These are phyloP conservation scores for Neopestalotiopsis rosae DNA, from an alignment of 2,329 filamentous ascomycete genomes.

Conservation along the genomic window DNA sequence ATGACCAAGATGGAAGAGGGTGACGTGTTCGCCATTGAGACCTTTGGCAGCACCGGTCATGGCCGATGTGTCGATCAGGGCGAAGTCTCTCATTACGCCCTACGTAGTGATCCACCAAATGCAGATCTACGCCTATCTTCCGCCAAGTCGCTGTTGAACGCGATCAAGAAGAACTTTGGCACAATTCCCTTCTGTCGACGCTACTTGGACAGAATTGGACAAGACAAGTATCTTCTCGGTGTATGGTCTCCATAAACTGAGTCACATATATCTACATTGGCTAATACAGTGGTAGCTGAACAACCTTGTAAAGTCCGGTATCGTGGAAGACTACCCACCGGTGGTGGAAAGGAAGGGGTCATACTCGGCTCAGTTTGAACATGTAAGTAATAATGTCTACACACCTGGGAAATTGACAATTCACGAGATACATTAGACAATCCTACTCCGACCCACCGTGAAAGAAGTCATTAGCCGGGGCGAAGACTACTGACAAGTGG, in stretches of 20 bases:
- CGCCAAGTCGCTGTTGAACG: conserved; percentile 82
- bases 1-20: conserved; percentile 98
- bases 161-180: conserved; percentile 96
- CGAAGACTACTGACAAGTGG: conserved; percentile 72
- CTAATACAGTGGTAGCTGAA: conserved; percentile 67
- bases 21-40: conserved; percentile 96
- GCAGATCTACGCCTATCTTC: conserved; percentile 79
- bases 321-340: conserved; percentile 90
- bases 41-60: conserved; percentile 91
- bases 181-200: conserved; percentile 89
- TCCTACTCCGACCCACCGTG: conserved; percentile 76
- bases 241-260: conserved; percentile 47
- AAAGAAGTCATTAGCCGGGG: conserved; percentile 89
- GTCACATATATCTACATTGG: background rate
- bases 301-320: conserved; percentile 79
- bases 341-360: conserved; percentile 91
- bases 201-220: conserved; percentile 87
- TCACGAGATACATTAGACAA: conserved; percentile 60
- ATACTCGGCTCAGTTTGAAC: conserved; percentile 93
- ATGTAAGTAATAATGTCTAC: conserved; percentile 64
- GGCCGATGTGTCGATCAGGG: conserved; percentile 85
- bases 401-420: background rate
- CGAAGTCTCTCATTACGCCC: conserved; percentile 89
- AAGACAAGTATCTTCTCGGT: conserved; percentile 91
- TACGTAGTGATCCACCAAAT: conserved; percentile 73